These are phyloP conservation scores for Lentinus polychrous DNA, from an alignment of 1,284 basidiomycete species.

Conservation along the genomic window DNA sequence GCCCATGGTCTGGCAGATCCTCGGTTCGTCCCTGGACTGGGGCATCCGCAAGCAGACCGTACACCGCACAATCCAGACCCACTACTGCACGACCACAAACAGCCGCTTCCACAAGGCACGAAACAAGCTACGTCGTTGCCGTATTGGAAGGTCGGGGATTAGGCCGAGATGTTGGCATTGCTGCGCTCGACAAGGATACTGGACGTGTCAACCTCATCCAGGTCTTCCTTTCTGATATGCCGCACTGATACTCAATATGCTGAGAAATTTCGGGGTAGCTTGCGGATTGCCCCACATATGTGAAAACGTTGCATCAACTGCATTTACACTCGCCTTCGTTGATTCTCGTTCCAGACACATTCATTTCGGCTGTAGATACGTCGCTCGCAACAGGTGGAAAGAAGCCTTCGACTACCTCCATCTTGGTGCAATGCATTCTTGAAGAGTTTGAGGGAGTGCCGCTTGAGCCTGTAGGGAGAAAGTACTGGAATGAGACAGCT, in stretches of 20 bases:
- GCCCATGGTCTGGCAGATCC: no score
- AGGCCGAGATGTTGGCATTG: constrained; percentile 79
- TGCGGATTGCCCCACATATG: constrained; percentile 77
- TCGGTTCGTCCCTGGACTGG: constrained; percentile 5
- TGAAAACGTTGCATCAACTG: constrained; percentile 85
- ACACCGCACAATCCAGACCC: constrained; percentile 24
- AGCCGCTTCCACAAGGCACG: constrained; percentile 47
- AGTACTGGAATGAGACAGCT: constrained; percentile 75
- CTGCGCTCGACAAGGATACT: constrained; percentile 76
- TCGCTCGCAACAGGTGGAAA: constrained; percentile 39
- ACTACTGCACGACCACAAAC: constrained; percentile 49
- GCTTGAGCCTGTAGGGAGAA: constrained; percentile 64
- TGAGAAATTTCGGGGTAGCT: constrained; percentile 37
- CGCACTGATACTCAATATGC: background rate
- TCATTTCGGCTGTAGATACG: constrained; percentile 48
- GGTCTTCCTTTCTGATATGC: constrained; percentile 29
- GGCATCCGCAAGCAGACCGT: constrained; percentile 15
- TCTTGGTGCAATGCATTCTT: constrained; percentile 66
- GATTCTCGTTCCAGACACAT: constrained; percentile 77
- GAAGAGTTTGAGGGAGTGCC: constrained; percentile 68
- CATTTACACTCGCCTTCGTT: constrained; percentile 65
- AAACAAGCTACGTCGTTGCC: constrained; percentile 57
- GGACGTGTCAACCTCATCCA: constrained; percentile 70
- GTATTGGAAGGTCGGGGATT: constrained; percentile 70
- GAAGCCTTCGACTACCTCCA: constrained; percentile 39